These are phyloP conservation scores for Paracorniculantispora psalliotae DNA, from an alignment of 2,329 filamentous ascomycete genomes.

Conservation along the genomic window DNA sequence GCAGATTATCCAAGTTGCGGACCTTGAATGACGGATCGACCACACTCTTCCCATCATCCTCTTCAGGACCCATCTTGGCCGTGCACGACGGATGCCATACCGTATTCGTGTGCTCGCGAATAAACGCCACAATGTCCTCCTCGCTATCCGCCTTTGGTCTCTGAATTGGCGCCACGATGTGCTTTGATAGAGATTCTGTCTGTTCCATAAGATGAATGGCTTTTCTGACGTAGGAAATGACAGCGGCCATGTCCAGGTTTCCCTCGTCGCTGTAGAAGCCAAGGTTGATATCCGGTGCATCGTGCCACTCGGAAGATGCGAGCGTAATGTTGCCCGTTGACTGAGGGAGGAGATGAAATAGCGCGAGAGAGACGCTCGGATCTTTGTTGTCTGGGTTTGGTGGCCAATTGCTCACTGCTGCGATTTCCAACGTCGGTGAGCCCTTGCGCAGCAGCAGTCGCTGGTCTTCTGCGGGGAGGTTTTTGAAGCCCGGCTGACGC, in stretches of 20 bases:
- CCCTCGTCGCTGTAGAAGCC: not conserved
- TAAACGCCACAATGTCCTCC: not conserved
- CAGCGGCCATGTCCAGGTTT: not conserved
- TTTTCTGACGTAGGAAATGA: not conserved
- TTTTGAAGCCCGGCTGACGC: not conserved
- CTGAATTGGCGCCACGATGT: not conserved
- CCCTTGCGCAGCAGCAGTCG: not conserved
- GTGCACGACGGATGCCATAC: not conserved
- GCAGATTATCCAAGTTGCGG: not conserved
- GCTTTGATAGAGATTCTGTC: not conserved
- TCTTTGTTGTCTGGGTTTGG: not conserved
- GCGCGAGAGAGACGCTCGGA: not conserved
- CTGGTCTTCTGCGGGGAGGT: not conserved
- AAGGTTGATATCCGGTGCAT: not conserved
- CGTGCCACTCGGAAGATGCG: not conserved
- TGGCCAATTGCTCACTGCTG: not conserved
- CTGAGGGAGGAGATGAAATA: not conserved
- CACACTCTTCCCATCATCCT: not conserved
- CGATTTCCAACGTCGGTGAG: not conserved
- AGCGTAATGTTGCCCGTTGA: not conserved
- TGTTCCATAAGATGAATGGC: not conserved
- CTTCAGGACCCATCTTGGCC: not conserved
- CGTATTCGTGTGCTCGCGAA: not conserved
- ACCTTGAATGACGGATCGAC: not conserved
- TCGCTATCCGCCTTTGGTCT: not conserved